Conservation (phyloP, 495 filamentous ascomycete genomes). For the Aspergillus diversus region DNA sequence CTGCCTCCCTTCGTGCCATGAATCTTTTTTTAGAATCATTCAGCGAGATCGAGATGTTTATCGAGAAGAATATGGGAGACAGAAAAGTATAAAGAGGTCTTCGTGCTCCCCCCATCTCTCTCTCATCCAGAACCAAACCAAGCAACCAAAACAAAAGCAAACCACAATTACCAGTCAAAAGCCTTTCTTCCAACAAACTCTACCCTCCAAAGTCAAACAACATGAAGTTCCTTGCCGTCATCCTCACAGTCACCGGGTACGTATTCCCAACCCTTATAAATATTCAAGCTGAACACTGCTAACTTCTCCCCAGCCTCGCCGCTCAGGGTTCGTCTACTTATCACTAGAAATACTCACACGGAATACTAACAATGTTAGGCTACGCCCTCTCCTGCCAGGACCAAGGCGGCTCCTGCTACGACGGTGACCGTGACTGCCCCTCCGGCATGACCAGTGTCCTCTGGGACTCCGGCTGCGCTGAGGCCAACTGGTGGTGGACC, state of each 20-base stretch:
- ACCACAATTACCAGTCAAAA: too few species aligned
- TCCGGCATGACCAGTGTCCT: constrained; percentile 5
- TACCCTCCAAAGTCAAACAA: background rate
- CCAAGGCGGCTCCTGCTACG: constrained; percentile 14
- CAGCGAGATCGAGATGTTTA: too few species aligned
- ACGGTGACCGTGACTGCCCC: constrained; percentile 16
- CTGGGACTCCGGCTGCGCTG: constrained; percentile 12
- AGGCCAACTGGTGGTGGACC: constrained; percentile 8
- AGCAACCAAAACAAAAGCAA: too few species aligned
- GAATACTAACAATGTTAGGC: constrained; percentile 3
- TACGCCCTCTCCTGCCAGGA: constrained; percentile 15
- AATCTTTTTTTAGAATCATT: too few species aligned
- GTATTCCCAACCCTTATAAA: background rate
- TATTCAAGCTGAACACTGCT: background rate
- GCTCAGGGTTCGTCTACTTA: constrained; percentile 14
- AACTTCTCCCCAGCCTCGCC: constrained; percentile 8
- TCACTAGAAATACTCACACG: too few species aligned
- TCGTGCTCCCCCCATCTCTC: too few species aligned
- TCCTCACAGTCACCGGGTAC: constrained; percentile 3
- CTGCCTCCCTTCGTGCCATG: too few species aligned
- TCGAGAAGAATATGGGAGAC: too few species aligned
- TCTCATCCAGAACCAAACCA: too few species aligned
- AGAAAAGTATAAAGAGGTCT: too few species aligned
- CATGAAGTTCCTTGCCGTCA: constrained; percentile 1
- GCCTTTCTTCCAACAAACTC: too few species aligned